Conservation (phyloP, 352 stramenopile genomes). For the Phytophthora citrophthora region DNA sequence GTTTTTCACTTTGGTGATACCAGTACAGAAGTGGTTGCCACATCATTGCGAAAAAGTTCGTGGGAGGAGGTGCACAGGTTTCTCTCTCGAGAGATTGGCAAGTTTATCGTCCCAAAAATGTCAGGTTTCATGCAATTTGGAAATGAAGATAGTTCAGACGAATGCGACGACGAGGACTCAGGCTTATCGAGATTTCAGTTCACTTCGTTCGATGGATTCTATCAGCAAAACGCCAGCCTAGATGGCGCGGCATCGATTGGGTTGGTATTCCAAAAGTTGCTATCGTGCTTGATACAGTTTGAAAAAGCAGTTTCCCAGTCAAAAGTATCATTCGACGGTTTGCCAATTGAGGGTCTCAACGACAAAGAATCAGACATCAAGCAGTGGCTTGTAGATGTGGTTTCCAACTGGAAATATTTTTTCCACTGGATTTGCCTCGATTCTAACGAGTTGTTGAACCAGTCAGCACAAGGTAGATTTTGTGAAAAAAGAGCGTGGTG, state of each 20-base stretch:
- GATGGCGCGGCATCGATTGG: constrained; percentile 51
- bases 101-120: constrained; percentile 45
- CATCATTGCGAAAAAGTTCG: constrained; percentile 38
- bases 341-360: constrained; percentile 22
- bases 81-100: constrained; percentile 43
- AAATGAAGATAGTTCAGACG: constrained; percentile 24
- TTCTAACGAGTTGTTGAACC: constrained; percentile 27
- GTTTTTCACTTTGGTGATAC: constrained; percentile 29
- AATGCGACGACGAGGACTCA: constrained; percentile 34
- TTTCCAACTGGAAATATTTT: constrained; percentile 62
- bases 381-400: constrained; percentile 50
- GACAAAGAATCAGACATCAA: constrained; percentile 36
- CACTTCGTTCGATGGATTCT: constrained; percentile 49
- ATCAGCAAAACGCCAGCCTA: constrained; percentile 55
- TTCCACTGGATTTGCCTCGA: constrained; percentile 63
- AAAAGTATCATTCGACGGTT: constrained; percentile 31
- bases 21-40: constrained; percentile 1
- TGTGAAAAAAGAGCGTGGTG: constrained; percentile 40
- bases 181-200: constrained; percentile 40
- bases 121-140: constrained; percentile 12
- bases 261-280: constrained; percentile 50
- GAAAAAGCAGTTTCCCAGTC: constrained; percentile 31
- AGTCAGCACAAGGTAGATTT: constrained; percentile 8
- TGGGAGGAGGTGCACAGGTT: constrained; percentile 54
- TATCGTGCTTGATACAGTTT: constrained; percentile 57